Percentiles rank a stretch among this genome's conserved stretches.
phyloP scores from a whole-genome alignment of 371 early-diverging fungal genomes.

The Lichtheimia hyalospora region DNA sequence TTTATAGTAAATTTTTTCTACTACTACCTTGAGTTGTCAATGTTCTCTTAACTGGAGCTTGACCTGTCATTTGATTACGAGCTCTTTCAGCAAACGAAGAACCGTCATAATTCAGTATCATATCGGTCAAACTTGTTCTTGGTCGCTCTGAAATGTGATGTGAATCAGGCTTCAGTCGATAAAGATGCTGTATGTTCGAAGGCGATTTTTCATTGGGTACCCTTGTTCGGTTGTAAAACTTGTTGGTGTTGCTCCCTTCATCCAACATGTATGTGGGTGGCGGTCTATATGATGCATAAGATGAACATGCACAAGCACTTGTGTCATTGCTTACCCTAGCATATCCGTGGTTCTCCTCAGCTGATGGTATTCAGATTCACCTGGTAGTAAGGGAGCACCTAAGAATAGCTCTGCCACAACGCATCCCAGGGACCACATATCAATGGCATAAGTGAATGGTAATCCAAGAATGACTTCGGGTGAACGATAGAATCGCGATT shows the following conservation, averaged over 20 bases:
- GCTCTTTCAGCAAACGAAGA: not conserved
- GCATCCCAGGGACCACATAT: constrained; percentile 99
- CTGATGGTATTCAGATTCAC: constrained; percentile 89
- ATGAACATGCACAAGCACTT: not conserved
- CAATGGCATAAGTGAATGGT: constrained; percentile 89
- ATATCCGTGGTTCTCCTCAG: constrained; percentile 84
- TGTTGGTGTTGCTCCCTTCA: constrained; percentile 70
- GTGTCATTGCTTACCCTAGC: constrained; percentile 59
- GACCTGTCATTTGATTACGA: constrained; percentile 1
- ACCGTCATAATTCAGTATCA: constrained; percentile 7
- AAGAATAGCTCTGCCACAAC: constrained; percentile 97
- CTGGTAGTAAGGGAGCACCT: constrained; percentile 92
- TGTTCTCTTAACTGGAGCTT: not conserved
- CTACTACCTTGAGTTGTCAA: not conserved
- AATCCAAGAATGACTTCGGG: constrained; percentile 96
- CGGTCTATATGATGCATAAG: constrained; percentile 27
- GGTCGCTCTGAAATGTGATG: constrained; percentile 9
- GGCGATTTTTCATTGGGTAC: constrained; percentile 24
- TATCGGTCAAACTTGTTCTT: constrained; percentile 57
- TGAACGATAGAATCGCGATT: constrained; percentile 95
- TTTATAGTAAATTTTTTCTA: not conserved
- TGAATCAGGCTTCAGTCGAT: too few relatives aligned
- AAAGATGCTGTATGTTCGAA: not conserved
- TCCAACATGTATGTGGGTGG: constrained; percentile 86
- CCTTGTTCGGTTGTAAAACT: constrained; percentile 64